These are phyloP conservation scores for Colletotrichum horii DNA, from an alignment of 2,329 filamentous ascomycete genomes.

Conservation along the genomic window DNA sequence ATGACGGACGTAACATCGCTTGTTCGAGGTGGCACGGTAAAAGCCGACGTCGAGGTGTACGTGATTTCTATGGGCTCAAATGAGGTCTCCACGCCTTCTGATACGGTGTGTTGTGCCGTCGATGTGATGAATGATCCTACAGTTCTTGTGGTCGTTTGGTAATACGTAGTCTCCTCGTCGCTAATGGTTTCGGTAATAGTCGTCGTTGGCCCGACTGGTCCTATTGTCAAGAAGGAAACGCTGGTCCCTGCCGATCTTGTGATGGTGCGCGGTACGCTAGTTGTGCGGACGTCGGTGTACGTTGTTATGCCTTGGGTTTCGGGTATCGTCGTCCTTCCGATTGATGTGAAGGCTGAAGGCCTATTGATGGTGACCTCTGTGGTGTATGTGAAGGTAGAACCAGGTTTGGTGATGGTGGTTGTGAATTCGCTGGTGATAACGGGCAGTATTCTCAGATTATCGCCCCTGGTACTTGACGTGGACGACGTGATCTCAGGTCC, in stretches of 20 bases:
- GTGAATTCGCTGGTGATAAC: constrained; percentile 2
- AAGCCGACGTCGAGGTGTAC: not conserved
- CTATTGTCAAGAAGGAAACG: not conserved
- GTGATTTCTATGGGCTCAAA: not conserved
- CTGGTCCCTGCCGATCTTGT: not conserved
- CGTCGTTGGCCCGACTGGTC: not conserved
- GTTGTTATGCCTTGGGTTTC: not conserved
- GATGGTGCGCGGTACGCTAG: not conserved
- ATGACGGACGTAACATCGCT: not conserved
- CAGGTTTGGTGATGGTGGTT: not conserved
- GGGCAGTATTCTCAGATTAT: not conserved
- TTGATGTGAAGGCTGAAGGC: not conserved
- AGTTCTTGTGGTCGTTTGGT: not conserved
- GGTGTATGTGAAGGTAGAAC: not conserved
- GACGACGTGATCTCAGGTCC: not conserved
- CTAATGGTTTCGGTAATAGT: not conserved
- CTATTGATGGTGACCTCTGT: not conserved
- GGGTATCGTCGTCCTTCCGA: not conserved
- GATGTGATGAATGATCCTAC: not conserved
- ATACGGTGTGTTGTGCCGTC: not conserved
- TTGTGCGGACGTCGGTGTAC: not conserved
- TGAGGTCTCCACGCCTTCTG: not conserved
- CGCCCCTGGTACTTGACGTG: not conserved
- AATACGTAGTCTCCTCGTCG: not conserved
- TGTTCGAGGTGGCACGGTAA: not conserved